Percentiles rank a stretch among this genome's conserved stretches.
Conservation (phyloP, 1,284 basidiomycete genomes). For the Ustilago shanxiensis region DNA sequence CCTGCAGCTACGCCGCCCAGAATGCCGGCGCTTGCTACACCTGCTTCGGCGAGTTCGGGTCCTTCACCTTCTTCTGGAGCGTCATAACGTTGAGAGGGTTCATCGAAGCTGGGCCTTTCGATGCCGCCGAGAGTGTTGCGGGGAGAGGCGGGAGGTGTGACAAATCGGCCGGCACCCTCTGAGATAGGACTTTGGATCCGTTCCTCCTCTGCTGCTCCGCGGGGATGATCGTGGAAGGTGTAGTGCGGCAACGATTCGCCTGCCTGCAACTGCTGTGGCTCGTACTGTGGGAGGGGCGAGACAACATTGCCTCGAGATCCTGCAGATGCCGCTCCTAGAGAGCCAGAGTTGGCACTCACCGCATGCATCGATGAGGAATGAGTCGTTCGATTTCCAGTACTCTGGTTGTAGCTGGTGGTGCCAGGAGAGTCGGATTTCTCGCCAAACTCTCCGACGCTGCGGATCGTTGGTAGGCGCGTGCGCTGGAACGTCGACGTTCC, state of each 20-base stretch:
- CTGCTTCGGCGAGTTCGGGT: conserved; percentile 13
- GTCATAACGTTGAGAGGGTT: conserved; percentile 2
- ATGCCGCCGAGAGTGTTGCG: conserved; percentile 16
- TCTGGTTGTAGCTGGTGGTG: not conserved
- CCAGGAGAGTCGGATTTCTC: conserved; percentile 35
- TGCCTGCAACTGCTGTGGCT: conserved; percentile 17
- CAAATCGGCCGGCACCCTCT: conserved; percentile 19
- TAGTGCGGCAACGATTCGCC: conserved; percentile 34
- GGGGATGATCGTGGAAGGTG: conserved; percentile 18
- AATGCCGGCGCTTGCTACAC: conserved; percentile 44
- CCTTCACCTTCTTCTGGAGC: not conserved
- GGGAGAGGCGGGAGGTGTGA: conserved; percentile 36
- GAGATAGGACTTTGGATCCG: conserved; percentile 13
- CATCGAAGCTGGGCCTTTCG: conserved; percentile 11
- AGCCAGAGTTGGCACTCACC: conserved; percentile 6
- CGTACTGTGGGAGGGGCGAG: conserved; percentile 38
- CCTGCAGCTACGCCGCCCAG: conserved; percentile 53
- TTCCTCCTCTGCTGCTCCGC: conserved; percentile 9
- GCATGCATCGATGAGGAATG: conserved; percentile 7
- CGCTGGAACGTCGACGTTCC: conserved; percentile 9
- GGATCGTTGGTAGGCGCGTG: conserved; percentile 52
- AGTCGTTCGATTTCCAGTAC: conserved; percentile 3
- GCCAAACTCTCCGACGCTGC: conserved; percentile 57
- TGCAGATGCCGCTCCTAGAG: conserved; percentile 15
- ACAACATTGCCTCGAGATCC: conserved; percentile 9